These are phyloP conservation scores for Nigrospora sphaerica DNA, from an alignment of 2,329 filamentous ascomycete species.

Conservation along the genomic window DNA sequence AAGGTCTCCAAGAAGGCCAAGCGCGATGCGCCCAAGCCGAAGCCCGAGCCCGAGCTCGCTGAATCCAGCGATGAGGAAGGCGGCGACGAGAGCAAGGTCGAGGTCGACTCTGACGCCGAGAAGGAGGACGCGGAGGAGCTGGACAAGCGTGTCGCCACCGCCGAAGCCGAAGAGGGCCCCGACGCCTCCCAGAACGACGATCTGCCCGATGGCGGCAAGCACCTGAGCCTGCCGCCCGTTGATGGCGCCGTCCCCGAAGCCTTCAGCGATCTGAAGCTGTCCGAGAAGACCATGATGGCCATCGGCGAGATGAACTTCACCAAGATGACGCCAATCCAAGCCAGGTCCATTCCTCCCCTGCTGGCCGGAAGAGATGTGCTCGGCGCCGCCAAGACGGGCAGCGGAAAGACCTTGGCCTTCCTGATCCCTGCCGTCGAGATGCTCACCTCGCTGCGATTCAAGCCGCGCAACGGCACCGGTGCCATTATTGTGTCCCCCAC, in stretches of 20 bases:
- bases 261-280: conserved; percentile 78
- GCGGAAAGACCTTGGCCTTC: conserved; percentile 92
- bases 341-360: conserved; percentile 76
- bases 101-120: not conserved
- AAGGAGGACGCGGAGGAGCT: not conserved
- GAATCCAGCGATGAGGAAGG: not conserved
- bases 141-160: conserved; percentile 1
- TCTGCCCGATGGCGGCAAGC: not conserved
- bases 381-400: conserved; percentile 87
- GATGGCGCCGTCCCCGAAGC: not conserved
- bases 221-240: not conserved
- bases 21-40: not conserved
- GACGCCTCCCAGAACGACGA: not conserved
- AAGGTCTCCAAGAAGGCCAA: not conserved
- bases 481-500: conserved; percentile 91
- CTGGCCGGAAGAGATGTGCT: conserved; percentile 88
- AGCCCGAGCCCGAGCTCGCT: not conserved
- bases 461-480: conserved; percentile 77
- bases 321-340: conserved; percentile 93
- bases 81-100: not conserved
- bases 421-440: conserved; percentile 92
- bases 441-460: conserved; percentile 83
- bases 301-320: conserved; percentile 89
- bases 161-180: not conserved
- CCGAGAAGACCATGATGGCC: conserved; percentile 81